These are phyloP conservation scores for Tetrahymena malaccensis DNA, from an alignment of 73 alveolate genomes.

Conservation along the genomic window DNA sequence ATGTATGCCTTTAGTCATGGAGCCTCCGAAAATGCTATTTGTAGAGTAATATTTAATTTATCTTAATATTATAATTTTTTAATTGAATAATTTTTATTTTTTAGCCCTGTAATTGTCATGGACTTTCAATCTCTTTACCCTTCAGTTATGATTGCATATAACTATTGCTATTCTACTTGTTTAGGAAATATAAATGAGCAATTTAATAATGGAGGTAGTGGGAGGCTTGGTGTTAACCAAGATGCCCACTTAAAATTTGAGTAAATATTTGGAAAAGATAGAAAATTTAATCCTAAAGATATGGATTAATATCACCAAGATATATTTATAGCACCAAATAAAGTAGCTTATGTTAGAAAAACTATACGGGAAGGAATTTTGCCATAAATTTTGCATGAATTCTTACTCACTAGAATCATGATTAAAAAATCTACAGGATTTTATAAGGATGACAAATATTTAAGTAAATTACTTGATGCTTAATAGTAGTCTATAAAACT, in stretches of 20 bases:
- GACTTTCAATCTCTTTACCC: slow-evolving; percentile 97
- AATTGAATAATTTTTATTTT: slow-evolving; percentile 48
- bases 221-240: slow-evolving; percentile 14
- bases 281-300: background rate
- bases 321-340: slow-evolving; percentile 82
- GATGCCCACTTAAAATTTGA: slow-evolving; percentile 32
- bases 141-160: slow-evolving; percentile 93
- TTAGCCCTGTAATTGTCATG: slow-evolving; percentile 93
- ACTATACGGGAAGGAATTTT: slow-evolving; percentile 80
- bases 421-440: slow-evolving; percentile 84
- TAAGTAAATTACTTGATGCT: slow-evolving; percentile 72
- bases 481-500: slow-evolving; percentile 85
- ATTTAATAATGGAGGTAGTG: slow-evolving; percentile 32
- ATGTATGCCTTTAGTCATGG: slow-evolving; percentile 97
- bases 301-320: slow-evolving; percentile 45
- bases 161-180: slow-evolving; percentile 97
- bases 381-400: slow-evolving; percentile 87
- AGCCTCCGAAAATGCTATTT: slow-evolving; percentile 68
- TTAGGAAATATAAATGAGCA: slow-evolving; percentile 76
- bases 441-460: slow-evolving; percentile 65
- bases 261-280: slow-evolving; percentile 5
- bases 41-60: slow-evolving; percentile 7
- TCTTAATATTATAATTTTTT: background rate
- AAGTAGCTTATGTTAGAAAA: slow-evolving; percentile 76
- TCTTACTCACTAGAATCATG: slow-evolving; percentile 90